phyloP scores from a whole-genome alignment of 257 asterid species.

The Scutellaria minor region DNA sequence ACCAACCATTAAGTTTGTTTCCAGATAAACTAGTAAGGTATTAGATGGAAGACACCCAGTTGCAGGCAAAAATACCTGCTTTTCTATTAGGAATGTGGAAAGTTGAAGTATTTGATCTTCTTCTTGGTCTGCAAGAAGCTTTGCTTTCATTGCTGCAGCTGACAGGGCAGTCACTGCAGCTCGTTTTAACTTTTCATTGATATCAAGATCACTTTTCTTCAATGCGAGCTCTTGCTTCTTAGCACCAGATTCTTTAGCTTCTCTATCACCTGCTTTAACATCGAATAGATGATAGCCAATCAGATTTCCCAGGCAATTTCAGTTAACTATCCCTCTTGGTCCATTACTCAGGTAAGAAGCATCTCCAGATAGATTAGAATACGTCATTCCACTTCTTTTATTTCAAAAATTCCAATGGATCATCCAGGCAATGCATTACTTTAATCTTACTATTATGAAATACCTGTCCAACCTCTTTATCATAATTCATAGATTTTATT shows the following conservation, averaged over 20 bases:
- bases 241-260: slow-evolving; percentile 41
- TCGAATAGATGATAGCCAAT: slow-evolving; percentile 24
- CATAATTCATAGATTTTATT: neutral
- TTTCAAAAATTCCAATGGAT: slow-evolving; percentile 9
- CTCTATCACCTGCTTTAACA: slow-evolving; percentile 46
- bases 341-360: slow-evolving; percentile 7
- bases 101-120: slow-evolving; percentile 90
- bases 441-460: slow-evolving; percentile 2
- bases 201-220: slow-evolving; percentile 44
- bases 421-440: slow-evolving; percentile 8
- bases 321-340: slow-evolving; percentile 22
- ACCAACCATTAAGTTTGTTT: slow-evolving; percentile 25
- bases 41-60: neutral
- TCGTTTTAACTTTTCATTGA: slow-evolving; percentile 53
- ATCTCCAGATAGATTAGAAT: neutral
- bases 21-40: slow-evolving; percentile 27
- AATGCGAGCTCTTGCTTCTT: slow-evolving; percentile 46
- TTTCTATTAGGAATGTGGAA: slow-evolving; percentile 69
- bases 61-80: slow-evolving; percentile 62
- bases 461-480: neutral
- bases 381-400: slow-evolving; percentile 18
- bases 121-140: slow-evolving; percentile 92
- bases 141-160: slow-evolving; percentile 97
- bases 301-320: slow-evolving; percentile 26
- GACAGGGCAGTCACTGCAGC: slow-evolving; percentile 90